Base-by-base conservation (phyloP, 208 protist species). In the Trypanosoma boissoni region DNA sequence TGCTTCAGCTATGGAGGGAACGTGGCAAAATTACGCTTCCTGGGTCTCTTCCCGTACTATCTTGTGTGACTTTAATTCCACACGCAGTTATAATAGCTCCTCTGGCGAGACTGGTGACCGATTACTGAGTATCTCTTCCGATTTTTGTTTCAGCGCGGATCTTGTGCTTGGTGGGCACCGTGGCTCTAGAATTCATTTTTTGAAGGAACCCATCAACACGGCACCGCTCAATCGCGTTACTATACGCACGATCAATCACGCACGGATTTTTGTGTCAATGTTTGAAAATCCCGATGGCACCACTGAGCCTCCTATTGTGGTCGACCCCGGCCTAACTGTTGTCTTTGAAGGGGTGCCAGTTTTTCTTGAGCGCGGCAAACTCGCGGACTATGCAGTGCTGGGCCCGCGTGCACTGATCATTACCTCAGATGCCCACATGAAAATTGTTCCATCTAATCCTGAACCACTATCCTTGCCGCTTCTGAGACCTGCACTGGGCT, bases 321-420 rank as follows among this genome's bases (percentile, higher is more conserved):
- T 83, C 10, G 66, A 83, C 26, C 58, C 69, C 6, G 76, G 76
- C 23, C 41, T 83, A 20, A 79, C 72, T 7, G 68, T 83, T 32
- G 32, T 61, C 0, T 46, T 73, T 45, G 72, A 83, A 24, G 65
- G 50, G 12, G 71, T 70, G 2, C 63, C 56, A 10, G 34, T 83
- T 45, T 50, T 79, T 27, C 31, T 78, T 10, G 42, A 58, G 14
- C 9, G 18, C 21, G 43, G 48, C 23, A 61, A 60, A 26, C 23
- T 73, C 12, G 26, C 21, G 7, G 55, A 70, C 37, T 78, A 78
- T 65, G 60, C 64, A 2, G 12, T 45, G 4, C 53, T 77, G 16
- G 71, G 71, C 16, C 41, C 27, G n/a, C 70, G 76, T 34, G 77
- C 76, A 14, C 32, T 78, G 21, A 66, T 82, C 48, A 3, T 78